Evolutionary conservation across 345 rosid species (phyloP).

Genomic region (Eucalyptus sp.): DNA sequence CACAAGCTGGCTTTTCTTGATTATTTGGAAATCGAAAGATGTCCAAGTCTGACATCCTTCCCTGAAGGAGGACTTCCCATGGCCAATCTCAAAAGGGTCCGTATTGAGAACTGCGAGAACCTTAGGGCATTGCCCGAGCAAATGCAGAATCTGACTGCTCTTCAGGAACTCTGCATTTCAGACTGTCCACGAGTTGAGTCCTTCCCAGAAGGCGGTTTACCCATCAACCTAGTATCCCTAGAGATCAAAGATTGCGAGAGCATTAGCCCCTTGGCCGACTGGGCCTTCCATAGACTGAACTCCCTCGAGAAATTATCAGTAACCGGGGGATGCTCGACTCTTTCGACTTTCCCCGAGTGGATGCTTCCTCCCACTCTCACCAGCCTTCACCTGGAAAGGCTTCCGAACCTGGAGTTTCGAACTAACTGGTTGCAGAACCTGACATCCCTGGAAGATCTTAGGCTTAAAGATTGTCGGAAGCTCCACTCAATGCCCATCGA

Average conservation of each 20-base stretch:
- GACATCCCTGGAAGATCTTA: background rate
- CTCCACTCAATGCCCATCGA: slow-evolving; percentile 5
- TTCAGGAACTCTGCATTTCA: slow-evolving; percentile 2
- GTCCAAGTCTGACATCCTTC: slow-evolving; percentile 4
- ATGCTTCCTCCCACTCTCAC: slow-evolving; percentile 6
- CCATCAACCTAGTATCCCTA: background rate
- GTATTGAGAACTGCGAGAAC: background rate
- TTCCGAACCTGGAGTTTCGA: slow-evolving; percentile 1
- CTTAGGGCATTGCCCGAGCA: slow-evolving; percentile 1
- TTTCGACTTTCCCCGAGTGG: slow-evolving; percentile 2
- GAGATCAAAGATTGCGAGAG: background rate
- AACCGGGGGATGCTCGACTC: background rate
- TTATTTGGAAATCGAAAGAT: background rate
- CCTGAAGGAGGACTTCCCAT: slow-evolving; percentile 4
- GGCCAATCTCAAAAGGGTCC: background rate
- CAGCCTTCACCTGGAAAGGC: background rate
- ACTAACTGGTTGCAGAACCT: slow-evolving; percentile 5
- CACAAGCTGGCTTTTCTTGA: slow-evolving; percentile 5
- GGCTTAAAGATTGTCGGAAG: slow-evolving; percentile 2
- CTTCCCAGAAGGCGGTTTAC: slow-evolving; percentile 14
- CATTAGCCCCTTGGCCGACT: background rate
- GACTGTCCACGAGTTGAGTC: slow-evolving; percentile 1
- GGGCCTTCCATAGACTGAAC: slow-evolving; percentile 2
- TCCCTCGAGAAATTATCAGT: background rate
- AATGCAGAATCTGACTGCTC: background rate